Evolutionary conservation across 768 basidiomycete genomes (phyloP), one percentile per base, ranked within the genome.

Genomic region (Boletus sp.): DNA sequence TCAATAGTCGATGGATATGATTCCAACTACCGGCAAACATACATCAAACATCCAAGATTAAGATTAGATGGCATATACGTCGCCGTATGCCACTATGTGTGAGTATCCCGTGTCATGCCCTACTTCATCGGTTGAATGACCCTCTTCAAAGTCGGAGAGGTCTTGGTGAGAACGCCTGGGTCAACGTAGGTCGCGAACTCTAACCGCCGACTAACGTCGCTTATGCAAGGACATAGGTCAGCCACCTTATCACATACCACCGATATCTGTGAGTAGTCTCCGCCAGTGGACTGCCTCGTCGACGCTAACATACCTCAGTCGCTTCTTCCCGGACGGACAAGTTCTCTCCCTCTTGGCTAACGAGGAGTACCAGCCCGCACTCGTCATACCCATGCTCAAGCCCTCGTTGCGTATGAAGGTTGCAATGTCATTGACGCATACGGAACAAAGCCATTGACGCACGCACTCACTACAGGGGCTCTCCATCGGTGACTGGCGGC

Each of bases 11-110:
- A 77, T 21, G 71, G 70, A n/a, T 84, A 83, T 67, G 66, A 70
- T 45, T 78, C 74, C 46, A 83, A 91, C 67, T 93, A 83, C 72
- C 81, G 94, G 37, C 84, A 84, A 19, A 72, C 89, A 9, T 91
- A 82, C 67, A 81, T 96, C 40, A 88, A 93, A 69, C 88, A 92
- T 53, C 92, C 93, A 14, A 81, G 94, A 44, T 69, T 96, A 45
- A 83, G 94, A 37, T 67, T 87, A 58, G 94, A 96, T 56, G 94
- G 94, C 2, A 85, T 93, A 10, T 96, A 96, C 67, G 94, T 97
- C 48, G 86, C 91, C 21, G 88, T 90, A 19, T 95, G 93, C 64
- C 93, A 93, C 69, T 96, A 91, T 61, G 75, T 87, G 89, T 90
- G 68, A 56, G 83, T 53, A 21, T 70, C 47, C 29, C n/a, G n/a